Evolutionary conservation across 2,329 filamentous ascomycete species (phyloP).

Genomic region (Apiospora rasikravindrae): DNA sequence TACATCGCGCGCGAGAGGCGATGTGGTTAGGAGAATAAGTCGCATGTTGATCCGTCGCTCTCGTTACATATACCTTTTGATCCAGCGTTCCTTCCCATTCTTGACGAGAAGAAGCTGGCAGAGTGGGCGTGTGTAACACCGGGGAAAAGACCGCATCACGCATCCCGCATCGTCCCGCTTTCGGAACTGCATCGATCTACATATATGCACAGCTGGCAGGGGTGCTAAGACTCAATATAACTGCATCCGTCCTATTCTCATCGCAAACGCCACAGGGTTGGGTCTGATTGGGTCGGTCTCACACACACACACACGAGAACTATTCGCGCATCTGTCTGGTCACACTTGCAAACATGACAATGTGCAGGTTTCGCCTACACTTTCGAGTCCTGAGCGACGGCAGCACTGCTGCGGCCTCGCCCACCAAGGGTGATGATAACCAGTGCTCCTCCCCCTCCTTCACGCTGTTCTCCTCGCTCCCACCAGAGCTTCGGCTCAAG

Average conservation of each 20-base stretch:
- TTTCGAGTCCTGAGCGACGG: slow-evolving; percentile 17
- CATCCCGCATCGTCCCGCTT: not conserved
- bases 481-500: slow-evolving; percentile 53
- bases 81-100: not conserved
- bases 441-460: slow-evolving; percentile 23
- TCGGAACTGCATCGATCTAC: not conserved
- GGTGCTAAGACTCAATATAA: not conserved
- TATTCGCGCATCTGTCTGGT: not conserved
- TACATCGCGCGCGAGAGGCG: not conserved
- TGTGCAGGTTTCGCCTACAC: slow-evolving; percentile 10
- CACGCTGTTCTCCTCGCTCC: slow-evolving; percentile 46
- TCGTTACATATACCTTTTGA: not conserved
- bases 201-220: slow-evolving; percentile 4
- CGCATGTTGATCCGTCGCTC: not conserved
- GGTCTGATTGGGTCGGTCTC: not conserved
- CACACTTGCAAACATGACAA: not conserved
- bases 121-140: not conserved
- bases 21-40: not conserved
- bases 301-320: not conserved
- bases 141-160: not conserved
- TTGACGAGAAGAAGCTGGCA: not conserved
- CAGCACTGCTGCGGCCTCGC: not conserved
- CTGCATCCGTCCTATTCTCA: not conserved
- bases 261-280: not conserved
- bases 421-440: not conserved